A percentile compares a stretch with the other conserved stretches of the same genome.
These are phyloP conservation scores for Helminthosporium solani DNA, from an alignment of 2,329 filamentous ascomycete species.

Conservation along the genomic window DNA sequence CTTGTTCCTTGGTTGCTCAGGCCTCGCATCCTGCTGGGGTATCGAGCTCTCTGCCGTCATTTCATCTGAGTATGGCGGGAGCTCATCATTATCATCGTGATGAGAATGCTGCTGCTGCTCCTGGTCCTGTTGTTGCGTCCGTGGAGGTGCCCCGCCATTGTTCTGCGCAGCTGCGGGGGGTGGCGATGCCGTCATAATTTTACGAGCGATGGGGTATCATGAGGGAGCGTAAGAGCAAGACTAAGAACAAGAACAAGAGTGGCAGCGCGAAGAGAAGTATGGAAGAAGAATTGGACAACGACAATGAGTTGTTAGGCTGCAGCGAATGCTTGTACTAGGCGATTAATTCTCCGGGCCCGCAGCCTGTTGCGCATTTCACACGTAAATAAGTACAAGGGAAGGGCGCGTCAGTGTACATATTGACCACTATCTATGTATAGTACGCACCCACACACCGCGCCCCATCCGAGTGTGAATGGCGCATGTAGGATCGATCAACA, in stretches of 20 bases:
- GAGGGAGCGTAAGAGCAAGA: constrained; percentile 1
- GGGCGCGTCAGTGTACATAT: too few relatives aligned
- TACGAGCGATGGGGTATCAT: constrained; percentile 10
- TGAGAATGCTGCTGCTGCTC: neutral
- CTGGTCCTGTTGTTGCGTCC: neutral
- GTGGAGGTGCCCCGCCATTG: constrained; percentile 22
- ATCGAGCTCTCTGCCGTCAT: constrained; percentile 6
- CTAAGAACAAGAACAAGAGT: neutral
- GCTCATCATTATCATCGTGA: constrained; percentile 6
- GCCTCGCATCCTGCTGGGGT: constrained; percentile 4
- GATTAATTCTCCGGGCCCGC: neutral
- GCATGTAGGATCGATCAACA: neutral
- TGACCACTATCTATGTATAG: too few relatives aligned
- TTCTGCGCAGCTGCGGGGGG: constrained; percentile 16
- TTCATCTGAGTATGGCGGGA: constrained; percentile 16
- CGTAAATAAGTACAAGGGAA: too few relatives aligned
- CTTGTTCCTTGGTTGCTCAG: constrained; percentile 16
- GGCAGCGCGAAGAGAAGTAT: neutral
- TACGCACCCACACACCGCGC: neutral
- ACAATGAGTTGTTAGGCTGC: too few relatives aligned
- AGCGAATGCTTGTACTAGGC: too few relatives aligned
- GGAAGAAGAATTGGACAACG: neutral
- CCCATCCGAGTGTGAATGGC: neutral
- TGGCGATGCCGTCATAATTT: constrained; percentile 19
- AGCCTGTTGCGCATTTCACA: neutral